Base-by-base conservation (phyloP, 139 green algal species). In the Chlamydomonas sp. region DNA sequence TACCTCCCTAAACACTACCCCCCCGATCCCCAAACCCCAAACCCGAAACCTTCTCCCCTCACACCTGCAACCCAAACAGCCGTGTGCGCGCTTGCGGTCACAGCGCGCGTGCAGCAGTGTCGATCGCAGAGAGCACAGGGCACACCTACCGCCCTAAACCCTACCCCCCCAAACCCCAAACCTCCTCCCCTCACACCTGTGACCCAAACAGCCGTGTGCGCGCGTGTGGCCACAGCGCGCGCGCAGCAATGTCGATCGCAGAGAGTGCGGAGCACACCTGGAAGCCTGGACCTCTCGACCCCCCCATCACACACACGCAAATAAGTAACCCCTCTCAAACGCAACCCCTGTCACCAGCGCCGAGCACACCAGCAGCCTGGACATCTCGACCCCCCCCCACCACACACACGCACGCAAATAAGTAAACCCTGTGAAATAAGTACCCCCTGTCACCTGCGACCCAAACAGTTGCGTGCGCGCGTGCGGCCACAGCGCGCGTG, bases 1-100 rank as follows among this genome's bases (percentile, higher is more conserved):
- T 33, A 35, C 35, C 5, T 16, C 35, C 3, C 48, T 6, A 37
- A 63, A 13, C 10, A 36, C 60, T 39, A 65, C 3, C 37, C 70
- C 36, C 3, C 8, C 71, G 62, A 13, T 20, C 8, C 34, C 24
- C 39, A 48, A n/a, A 48, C 24, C 31, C 24, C n/a, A 35, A 36
- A 60, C 3, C 37, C 35, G 28, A 72, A 72, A 37, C 30, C 33
- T 20, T 26, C 22, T 29, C 35, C 57, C 28, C 35, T 10, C 65
- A 5, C 67, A 85, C 83, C 76, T 91, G 86, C 1, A 80, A 89
- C 22, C 88, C 88, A 67, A 94, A 94, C 24, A 92, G 77, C n/a
- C 77, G 73, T 3, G 83, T 79, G 2, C 68, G 63, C 2, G 79
- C 75, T 0, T 78, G 5, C 0, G 76, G 82, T 85, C 87, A 93